Conservation (phyloP, 2,329 filamentous ascomycete species). For the Neonectria neomacrospora region DNA sequence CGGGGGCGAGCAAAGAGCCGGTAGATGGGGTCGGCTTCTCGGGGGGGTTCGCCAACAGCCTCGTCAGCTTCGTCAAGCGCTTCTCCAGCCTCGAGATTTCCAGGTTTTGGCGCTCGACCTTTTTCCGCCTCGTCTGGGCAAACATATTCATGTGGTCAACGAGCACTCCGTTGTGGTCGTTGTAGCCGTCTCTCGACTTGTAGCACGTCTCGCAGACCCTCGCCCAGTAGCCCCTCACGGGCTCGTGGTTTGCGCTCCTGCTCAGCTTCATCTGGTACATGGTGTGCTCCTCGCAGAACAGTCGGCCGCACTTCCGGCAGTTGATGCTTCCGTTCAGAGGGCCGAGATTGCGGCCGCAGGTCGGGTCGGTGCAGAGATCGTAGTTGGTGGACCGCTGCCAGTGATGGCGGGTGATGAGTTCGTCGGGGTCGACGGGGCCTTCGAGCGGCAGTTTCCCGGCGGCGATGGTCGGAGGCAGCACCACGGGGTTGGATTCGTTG, state of each 20-base stretch:
- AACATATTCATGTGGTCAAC: slow-evolving; percentile 81
- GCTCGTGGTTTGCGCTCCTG: slow-evolving; percentile 87
- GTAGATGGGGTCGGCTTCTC: slow-evolving; percentile 66
- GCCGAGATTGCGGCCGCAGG: slow-evolving; percentile 83
- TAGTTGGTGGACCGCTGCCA: slow-evolving; percentile 83
- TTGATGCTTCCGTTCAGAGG: slow-evolving; percentile 87
- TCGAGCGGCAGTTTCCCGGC: slow-evolving; percentile 57
- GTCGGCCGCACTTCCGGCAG: slow-evolving; percentile 88
- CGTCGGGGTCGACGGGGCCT: slow-evolving; percentile 78
- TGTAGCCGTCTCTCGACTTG: slow-evolving; percentile 95
- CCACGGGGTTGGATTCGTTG: slow-evolving; percentile 71
- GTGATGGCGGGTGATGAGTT: slow-evolving; percentile 86
- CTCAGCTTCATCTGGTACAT: slow-evolving; percentile 99
- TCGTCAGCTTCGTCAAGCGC: slow-evolving; percentile 88
- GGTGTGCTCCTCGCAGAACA: slow-evolving; percentile 97
- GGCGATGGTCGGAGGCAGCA: slow-evolving; percentile 48
- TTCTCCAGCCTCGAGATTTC: slow-evolving; percentile 93
- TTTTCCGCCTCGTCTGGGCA: slow-evolving; percentile 75
- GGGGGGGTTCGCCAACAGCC: slow-evolving; percentile 80
- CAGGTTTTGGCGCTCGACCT: slow-evolving; percentile 84
- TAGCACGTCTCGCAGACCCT: slow-evolving; percentile 99
- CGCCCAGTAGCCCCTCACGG: slow-evolving; percentile 90
- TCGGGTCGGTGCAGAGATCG: slow-evolving; percentile 87
- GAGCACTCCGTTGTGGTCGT: slow-evolving; percentile 80
- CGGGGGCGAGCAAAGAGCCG: slow-evolving; percentile 67